Evolutionary conservation across 345 rosid species (phyloP).

Genomic region (Aquilaria sinensis): DNA sequence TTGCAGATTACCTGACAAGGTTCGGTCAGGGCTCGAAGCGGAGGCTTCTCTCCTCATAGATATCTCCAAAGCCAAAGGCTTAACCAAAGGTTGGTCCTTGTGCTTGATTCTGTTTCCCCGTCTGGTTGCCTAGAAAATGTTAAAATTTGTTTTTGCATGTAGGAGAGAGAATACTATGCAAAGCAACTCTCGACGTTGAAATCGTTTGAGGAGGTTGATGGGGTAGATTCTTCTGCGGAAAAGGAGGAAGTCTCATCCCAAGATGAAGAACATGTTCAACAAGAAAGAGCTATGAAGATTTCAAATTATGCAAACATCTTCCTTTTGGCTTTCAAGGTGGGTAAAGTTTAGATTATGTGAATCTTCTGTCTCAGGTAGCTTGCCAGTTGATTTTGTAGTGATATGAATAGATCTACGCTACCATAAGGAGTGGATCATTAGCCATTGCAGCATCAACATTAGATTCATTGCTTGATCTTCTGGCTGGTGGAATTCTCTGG

Average conservation of each 20-base stretch:
- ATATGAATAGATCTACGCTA: conserved; percentile 57
- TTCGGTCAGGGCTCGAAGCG: conserved; percentile 41
- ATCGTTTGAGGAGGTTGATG: conserved; percentile 78
- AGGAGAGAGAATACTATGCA: conserved; percentile 75
- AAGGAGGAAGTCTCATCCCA: conserved; percentile 22
- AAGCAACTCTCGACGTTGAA: conserved; percentile 62
- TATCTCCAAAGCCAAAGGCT: conserved; percentile 37
- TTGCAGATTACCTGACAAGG: conserved; percentile 53
- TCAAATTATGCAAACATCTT: conserved; percentile 75
- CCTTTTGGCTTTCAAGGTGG: conserved; percentile 67
- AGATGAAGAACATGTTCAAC: conserved; percentile 35
- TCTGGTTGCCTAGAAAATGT: conserved; percentile 17
- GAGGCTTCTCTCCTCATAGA: conserved; percentile 52
- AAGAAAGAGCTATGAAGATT: conserved; percentile 72
- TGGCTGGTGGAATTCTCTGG: conserved; percentile 98
- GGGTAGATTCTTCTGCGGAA: conserved; percentile 20
- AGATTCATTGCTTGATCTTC: conserved; percentile 88
- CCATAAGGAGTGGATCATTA: conserved; percentile 79
- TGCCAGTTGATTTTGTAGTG: not conserved
- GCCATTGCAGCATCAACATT: conserved; percentile 96
- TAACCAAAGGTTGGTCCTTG: conserved; percentile 39
- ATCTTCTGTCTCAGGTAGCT: not conserved
- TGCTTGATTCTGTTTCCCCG: conserved; percentile 1
- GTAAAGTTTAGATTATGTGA: too few relatives aligned
- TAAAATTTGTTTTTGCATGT: not conserved